A percentile compares a stretch with the other conserved stretches of the same genome.
phyloP scores from a whole-genome alignment of 805 yeast genomes.

The Yarrowia sp. region DNA sequence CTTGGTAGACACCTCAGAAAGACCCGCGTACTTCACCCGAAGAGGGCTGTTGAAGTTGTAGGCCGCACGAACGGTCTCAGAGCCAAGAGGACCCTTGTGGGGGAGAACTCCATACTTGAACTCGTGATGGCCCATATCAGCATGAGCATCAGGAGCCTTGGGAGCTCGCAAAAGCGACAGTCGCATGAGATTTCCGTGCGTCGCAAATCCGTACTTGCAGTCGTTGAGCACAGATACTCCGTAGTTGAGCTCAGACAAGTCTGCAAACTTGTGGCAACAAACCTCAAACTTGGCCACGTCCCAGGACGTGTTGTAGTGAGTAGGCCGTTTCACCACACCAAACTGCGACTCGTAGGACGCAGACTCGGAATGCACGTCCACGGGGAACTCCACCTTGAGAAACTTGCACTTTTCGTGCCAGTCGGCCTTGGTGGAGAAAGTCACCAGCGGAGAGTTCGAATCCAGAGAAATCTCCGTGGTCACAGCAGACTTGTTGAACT shows the following conservation, averaged over 20 bases:
- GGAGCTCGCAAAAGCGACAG: slow-evolving; percentile 85
- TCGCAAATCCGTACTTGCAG: slow-evolving; percentile 86
- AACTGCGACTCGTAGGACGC: slow-evolving; percentile 94
- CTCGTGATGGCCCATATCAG: slow-evolving; percentile 87
- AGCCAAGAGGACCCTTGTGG: slow-evolving; percentile 65
- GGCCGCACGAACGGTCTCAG: slow-evolving; percentile 68
- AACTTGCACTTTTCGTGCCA: slow-evolving; percentile 91
- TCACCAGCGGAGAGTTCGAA: slow-evolving; percentile 45
- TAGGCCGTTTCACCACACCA: slow-evolving; percentile 87
- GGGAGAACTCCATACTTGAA: slow-evolving; percentile 85
- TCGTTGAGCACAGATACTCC: slow-evolving; percentile 86
- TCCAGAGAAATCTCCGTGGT: slow-evolving; percentile 68
- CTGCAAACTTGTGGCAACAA: slow-evolving; percentile 91
- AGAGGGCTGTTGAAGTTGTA: slow-evolving; percentile 71
- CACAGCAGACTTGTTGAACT: slow-evolving; percentile 59
- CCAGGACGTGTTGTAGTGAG: slow-evolving; percentile 94
- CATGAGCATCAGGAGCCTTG: slow-evolving; percentile 89
- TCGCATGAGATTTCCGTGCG: slow-evolving; percentile 90
- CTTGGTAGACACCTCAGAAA: slow-evolving; percentile 28
- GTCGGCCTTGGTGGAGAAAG: slow-evolving; percentile 58
- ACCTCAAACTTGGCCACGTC: slow-evolving; percentile 96
- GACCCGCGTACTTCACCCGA: slow-evolving; percentile 31
- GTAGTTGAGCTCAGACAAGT: slow-evolving; percentile 77
- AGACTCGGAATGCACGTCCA: slow-evolving; percentile 66
- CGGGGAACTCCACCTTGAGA: slow-evolving; percentile 93